Evolutionary conservation across 106 monocot species (phyloP).

Genomic region (Allium cepa): DNA sequence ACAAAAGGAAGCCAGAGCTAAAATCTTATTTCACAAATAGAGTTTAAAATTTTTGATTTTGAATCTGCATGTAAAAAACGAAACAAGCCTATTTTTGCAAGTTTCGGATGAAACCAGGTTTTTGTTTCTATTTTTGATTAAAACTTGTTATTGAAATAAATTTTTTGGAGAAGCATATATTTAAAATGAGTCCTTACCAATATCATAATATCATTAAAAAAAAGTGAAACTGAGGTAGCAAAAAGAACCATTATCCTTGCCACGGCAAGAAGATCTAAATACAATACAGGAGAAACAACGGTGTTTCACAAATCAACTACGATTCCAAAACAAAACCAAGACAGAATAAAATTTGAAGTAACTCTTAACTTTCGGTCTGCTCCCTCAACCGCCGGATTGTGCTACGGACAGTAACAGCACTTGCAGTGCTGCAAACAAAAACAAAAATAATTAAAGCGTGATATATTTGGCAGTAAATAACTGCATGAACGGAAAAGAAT

Average conservation of each 20-base stretch:
- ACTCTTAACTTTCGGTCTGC: constrained; percentile 17
- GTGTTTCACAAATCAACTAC: background rate
- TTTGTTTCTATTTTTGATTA: too few relatives aligned
- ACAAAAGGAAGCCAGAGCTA: too few relatives aligned
- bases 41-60: too few relatives aligned
- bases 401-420: constrained; percentile 21
- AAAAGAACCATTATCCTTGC: background rate
- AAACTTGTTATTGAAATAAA: too few relatives aligned
- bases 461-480: too few relatives aligned
- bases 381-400: constrained; percentile 20
- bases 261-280: background rate
- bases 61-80: too few relatives aligned
- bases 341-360: background rate
- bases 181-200: too few relatives aligned
- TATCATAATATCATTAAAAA: too few relatives aligned
- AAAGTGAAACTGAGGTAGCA: background rate
- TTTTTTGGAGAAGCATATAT: too few relatives aligned
- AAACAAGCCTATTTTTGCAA: too few relatives aligned
- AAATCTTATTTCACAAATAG: too few relatives aligned
- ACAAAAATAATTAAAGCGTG: background rate
- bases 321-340: background rate
- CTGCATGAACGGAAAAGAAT: background rate
- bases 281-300: background rate
- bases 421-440: constrained; percentile 12
- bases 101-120: too few relatives aligned